Base-by-base conservation (phyloP, 176 grass and related monocot species). In the Ampelocalamus luodianensis region DNA sequence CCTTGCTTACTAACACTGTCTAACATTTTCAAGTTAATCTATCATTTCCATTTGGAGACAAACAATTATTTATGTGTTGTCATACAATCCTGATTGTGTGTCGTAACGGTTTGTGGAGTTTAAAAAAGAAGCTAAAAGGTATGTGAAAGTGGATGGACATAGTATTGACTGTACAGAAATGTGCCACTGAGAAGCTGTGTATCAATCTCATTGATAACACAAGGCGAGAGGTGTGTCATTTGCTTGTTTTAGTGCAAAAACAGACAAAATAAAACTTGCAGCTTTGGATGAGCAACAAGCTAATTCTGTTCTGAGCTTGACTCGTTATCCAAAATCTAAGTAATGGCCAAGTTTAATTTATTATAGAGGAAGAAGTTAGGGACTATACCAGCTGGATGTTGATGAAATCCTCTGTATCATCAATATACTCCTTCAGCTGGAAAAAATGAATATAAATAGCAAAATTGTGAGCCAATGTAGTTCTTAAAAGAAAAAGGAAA, bases 371-470 rank as follows among this genome's bases (percentile, higher is more conserved):
- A 18, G 39, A 32, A 50, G 36, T 87, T 40, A 32, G 49, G 48
- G 64, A 78, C 18, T 37, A 85, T 90, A 98, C 96, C 93, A 98
- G 86, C 50, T 98, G 91, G 54, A 98, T 98, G 72, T 95, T 98
- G 83, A 98, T 95, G 81, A 98, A 93, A 80, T 95, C 96, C 80
- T 98, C 93, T 66, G 91, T 98, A 79, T 98, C 96, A 92, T 98
- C 96, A 89, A 98, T 98, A 76, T 98, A 98, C 74, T 98, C 93
- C 85, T 98, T 98, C 14, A 98, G 81, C 96, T 97, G 92, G 67
- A 84, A 87, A 90, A 60, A n/a, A 60, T 5, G 42, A 53, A 87
- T 18, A 24, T 44, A 27, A 67, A 36, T 22, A 71, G 44, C 5
- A 90, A 46, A 77, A 55, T 4, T 85, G 32, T 79, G 27, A 86